These are phyloP conservation scores for Calonectria hongkongensis DNA, from an alignment of 2,329 filamentous ascomycete genomes.

Conservation along the genomic window DNA sequence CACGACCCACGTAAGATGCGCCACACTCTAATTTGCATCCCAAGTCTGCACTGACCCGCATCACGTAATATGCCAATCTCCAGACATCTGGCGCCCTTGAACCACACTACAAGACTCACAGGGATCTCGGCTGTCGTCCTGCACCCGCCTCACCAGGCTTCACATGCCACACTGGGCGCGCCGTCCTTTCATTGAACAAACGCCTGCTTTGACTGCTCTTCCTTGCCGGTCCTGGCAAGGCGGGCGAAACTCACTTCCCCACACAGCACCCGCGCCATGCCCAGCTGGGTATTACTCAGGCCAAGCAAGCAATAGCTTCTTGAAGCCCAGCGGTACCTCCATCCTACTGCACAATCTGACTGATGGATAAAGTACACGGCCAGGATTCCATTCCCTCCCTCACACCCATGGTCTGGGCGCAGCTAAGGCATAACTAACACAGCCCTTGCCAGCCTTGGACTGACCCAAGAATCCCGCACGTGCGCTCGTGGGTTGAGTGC, in stretches of 20 bases:
- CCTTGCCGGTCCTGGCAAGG: slow-evolving; percentile 1
- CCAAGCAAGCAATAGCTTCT: neutral
- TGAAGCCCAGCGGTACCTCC: neutral
- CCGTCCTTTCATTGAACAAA: neutral
- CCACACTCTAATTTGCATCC: slow-evolving; percentile 23
- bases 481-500: neutral
- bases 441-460: neutral
- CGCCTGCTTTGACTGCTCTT: neutral
- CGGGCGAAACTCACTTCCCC: slow-evolving; percentile 26
- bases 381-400: slow-evolving; percentile 3
- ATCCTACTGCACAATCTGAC: slow-evolving; percentile 22
- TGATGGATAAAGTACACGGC: slow-evolving; percentile 1
- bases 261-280: neutral
- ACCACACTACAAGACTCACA: slow-evolving; percentile 8
- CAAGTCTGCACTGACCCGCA: neutral
- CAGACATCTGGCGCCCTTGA: neutral
- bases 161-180: neutral
- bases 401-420: neutral
- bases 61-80: slow-evolving; percentile 26
- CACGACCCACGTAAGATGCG: slow-evolving; percentile 6
- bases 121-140: slow-evolving; percentile 13
- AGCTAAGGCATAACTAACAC: neutral
- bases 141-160: neutral
- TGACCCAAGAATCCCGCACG: neutral
- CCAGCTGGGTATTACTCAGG: slow-evolving; percentile 15